Evolutionary conservation across 2,329 filamentous ascomycete species (phyloP).

Genomic region (Amphichorda felina): DNA sequence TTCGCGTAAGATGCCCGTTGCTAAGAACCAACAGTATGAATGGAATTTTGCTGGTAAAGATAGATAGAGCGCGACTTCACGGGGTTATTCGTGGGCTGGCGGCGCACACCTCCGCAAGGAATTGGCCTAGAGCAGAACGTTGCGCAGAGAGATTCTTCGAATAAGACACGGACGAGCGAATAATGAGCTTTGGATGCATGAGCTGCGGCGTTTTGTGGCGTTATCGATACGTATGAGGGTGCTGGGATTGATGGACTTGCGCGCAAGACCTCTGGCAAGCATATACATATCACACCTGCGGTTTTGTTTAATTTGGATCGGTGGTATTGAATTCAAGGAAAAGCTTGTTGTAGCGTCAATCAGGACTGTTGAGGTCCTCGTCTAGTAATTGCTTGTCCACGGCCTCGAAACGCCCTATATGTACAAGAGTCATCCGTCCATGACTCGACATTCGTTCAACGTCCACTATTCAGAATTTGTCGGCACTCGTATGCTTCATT

Average conservation of each 20-base stretch:
- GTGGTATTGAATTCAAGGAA: not conserved
- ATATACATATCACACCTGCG: not conserved
- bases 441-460: too few relatives aligned
- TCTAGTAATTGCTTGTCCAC: not conserved
- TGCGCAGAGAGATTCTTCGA: too few relatives aligned
- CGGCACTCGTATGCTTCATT: conserved; percentile 12
- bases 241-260: not conserved
- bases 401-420: conserved; percentile 2
- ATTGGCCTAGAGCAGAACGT: too few relatives aligned
- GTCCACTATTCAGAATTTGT: too few relatives aligned
- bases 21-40: conserved; percentile 37
- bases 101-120: too few relatives aligned
- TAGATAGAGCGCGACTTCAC: conserved; percentile 24
- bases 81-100: too few relatives aligned
- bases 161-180: not conserved
- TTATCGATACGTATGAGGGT: too few relatives aligned
- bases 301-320: not conserved
- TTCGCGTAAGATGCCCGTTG: not conserved
- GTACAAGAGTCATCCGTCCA: not conserved
- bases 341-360: not conserved
- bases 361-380: not conserved
- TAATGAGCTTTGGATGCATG: not conserved
- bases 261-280: not conserved
- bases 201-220: too few relatives aligned
- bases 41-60: conserved; percentile 50